Evolutionary conservation across 1,284 basidiomycete genomes (phyloP).

Genomic region (Pyrrhoderma noxium): DNA sequence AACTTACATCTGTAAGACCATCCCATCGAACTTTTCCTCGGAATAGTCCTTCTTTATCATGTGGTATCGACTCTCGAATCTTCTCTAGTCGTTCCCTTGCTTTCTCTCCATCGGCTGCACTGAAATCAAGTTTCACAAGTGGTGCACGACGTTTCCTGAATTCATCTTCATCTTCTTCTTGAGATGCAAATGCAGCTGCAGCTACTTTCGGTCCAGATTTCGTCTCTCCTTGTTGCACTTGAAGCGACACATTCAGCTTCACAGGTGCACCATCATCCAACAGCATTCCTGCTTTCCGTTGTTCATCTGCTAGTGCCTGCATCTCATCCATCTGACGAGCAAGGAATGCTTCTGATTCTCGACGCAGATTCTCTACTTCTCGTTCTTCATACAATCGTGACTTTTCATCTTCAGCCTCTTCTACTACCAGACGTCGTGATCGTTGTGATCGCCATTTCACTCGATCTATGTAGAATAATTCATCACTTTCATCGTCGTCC

Average conservation of each 20-base stretch:
- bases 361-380: slow-evolving; percentile 74
- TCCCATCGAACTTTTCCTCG: slow-evolving; percentile 81
- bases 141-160: slow-evolving; percentile 72
- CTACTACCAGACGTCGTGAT: slow-evolving; percentile 55
- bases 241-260: slow-evolving; percentile 68
- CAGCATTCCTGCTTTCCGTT: slow-evolving; percentile 81
- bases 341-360: slow-evolving; percentile 83
- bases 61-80: slow-evolving; percentile 62
- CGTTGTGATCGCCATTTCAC: slow-evolving; percentile 70
- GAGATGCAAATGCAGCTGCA: slow-evolving; percentile 63
- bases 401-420: slow-evolving; percentile 77
- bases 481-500: slow-evolving; percentile 89
- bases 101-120: slow-evolving; percentile 70
- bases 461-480: slow-evolving; percentile 79
- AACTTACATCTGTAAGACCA: slow-evolving; percentile 70
- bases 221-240: slow-evolving; percentile 36
- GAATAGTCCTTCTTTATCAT: slow-evolving; percentile 69
- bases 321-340: slow-evolving; percentile 88
- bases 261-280: slow-evolving; percentile 86
- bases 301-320: slow-evolving; percentile 79
- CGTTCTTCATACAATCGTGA: slow-evolving; percentile 76
- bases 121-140: slow-evolving; percentile 81
- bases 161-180: slow-evolving; percentile 77
- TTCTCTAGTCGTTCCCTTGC: slow-evolving; percentile 70
- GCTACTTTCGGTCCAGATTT: slow-evolving; percentile 27